These are phyloP conservation scores for Fusarium ambrosium DNA, from an alignment of 2,329 filamentous ascomycete species.

Conservation along the genomic window DNA sequence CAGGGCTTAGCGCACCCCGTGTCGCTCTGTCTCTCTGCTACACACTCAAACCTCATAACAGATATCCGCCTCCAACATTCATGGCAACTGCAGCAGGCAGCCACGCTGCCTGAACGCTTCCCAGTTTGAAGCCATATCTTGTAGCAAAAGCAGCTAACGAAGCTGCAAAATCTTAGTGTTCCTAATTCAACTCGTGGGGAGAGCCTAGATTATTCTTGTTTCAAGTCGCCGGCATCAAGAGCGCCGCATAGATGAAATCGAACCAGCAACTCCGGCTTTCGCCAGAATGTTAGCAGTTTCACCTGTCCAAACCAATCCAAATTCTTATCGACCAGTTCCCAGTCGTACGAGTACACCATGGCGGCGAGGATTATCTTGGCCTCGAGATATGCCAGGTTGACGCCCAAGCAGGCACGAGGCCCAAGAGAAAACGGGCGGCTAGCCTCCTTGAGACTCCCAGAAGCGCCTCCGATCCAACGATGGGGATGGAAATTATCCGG, in stretches of 20 bases:
- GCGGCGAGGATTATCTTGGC: neutral
- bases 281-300: neutral
- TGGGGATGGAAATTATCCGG: conserved; percentile 4
- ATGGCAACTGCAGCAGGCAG: neutral
- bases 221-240: neutral
- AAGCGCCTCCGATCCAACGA: neutral
- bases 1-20: neutral
- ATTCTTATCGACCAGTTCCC: conserved; percentile 5
- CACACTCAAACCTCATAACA: neutral
- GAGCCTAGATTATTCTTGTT: neutral
- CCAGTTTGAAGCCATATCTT: neutral
- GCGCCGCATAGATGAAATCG: conserved; percentile 7
- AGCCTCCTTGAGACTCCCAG: neutral
- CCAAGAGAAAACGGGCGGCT: conserved; percentile 17
- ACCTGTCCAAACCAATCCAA: conserved; percentile 2
- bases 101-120: neutral
- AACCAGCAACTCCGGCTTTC: conserved; percentile 3
- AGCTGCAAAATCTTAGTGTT: neutral
- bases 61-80: neutral
- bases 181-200: neutral
- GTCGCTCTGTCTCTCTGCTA: neutral
- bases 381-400: conserved; percentile 13
- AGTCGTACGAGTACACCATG: conserved; percentile 2
- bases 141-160: neutral
- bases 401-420: conserved; percentile 2